Evolutionary conservation across 2,329 filamentous ascomycete genomes (phyloP), one percentile per base, ranked within the genome.

Genomic region (Fusarium nematophilum): DNA sequence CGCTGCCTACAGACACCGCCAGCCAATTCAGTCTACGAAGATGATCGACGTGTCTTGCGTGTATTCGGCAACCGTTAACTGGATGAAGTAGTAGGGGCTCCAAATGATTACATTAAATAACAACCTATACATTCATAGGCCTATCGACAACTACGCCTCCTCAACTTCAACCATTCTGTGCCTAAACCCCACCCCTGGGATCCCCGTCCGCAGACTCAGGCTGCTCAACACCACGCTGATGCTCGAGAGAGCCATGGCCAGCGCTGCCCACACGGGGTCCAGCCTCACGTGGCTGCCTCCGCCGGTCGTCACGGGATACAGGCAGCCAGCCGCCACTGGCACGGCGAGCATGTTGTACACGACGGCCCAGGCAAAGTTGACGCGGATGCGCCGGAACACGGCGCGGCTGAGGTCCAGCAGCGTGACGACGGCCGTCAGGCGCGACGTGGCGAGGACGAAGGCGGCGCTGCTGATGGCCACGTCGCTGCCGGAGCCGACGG

Each of bases 191-290:
- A 83, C 29, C 17, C 74, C 67, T 8, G 78, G 77, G 9, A 82
- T 53, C 42, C 71, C 62, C 49, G 73, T 82, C 71, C 88, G 85
- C 77, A 97, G 75, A 43, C 87, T 81, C 69, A 97, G 76, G 77
- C 90, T 94, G 73, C 92, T 96, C 70, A 86, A 77, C 44, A 97
- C 90, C 38, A 98, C 93, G 70, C 91, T 95, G 64, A 97, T 88
- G 74, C 90, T 94, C 75, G 93, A 97, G 73, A 93, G 75, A 21
- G 94, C 94, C 94, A 97, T 98, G 1, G 93, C 93, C 72, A 97
- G 76, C 64, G 88, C 90, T 5, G 93, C 94, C 93, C 93, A 97
- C 2, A 91, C 90, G 0, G 90, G 90, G 72, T 91, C 88, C 39
- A 93, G 76, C 57, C 84, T 78, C 15, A 92, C 75, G 70, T 90